Conservation (phyloP, 805 yeast genomes). For the Pichia rugopelliculosa region DNA sequence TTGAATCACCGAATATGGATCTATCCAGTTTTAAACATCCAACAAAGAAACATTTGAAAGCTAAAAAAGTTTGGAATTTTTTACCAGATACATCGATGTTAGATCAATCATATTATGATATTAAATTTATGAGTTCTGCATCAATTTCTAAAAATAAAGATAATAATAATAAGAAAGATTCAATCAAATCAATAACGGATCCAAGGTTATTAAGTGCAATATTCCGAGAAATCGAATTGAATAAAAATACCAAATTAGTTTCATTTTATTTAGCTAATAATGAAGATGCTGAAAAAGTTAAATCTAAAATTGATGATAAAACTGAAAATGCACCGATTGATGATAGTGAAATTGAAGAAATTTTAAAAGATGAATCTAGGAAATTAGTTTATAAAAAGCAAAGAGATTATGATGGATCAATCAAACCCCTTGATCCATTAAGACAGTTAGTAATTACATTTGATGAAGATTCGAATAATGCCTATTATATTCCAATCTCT, state of each 20-base stretch:
- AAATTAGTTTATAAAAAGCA: constrained; percentile 52
- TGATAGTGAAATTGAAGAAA: constrained; percentile 37
- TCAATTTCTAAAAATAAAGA: constrained; percentile 33
- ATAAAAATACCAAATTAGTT: constrained; percentile 65
- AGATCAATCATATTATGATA: constrained; percentile 64
- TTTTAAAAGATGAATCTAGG: constrained; percentile 26
- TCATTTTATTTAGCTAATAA: constrained; percentile 51
- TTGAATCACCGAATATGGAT: constrained; percentile 42
- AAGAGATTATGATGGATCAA: constrained; percentile 75
- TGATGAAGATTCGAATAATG: constrained; percentile 46
- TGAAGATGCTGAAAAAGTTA: constrained; percentile 34
- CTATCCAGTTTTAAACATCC: constrained; percentile 59
- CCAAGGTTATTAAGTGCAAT: constrained; percentile 49
- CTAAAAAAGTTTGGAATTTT: constrained; percentile 71
- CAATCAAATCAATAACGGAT: constrained; percentile 26
- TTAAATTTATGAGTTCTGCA: constrained; percentile 57
- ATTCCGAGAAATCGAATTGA: constrained; percentile 64
- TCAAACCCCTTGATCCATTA: constrained; percentile 35
- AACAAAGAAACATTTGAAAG: constrained; percentile 59
- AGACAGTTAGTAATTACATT: constrained; percentile 69
- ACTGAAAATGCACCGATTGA: constrained; percentile 40
- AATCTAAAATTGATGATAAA: constrained; percentile 38
- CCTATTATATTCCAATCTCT: constrained; percentile 68
- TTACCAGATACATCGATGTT: constrained; percentile 88
- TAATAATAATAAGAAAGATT: constrained; percentile 24